These are phyloP conservation scores for Gnomoniopsis smithogilvyi DNA, from an alignment of 2,329 filamentous ascomycete genomes.

Conservation along the genomic window DNA sequence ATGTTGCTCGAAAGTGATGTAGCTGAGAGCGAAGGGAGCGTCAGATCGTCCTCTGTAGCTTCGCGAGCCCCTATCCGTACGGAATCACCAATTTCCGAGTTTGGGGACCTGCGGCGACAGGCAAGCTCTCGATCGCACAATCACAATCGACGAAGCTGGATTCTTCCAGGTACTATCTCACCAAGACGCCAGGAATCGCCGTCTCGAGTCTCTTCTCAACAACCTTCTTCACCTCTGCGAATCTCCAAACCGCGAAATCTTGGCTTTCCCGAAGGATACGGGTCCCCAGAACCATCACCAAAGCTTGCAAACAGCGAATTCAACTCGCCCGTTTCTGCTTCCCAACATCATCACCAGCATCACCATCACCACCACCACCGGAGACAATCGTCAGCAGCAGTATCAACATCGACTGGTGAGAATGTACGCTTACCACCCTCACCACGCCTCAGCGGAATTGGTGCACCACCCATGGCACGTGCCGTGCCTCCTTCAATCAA, in stretches of 20 bases:
- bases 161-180: conserved; percentile 74
- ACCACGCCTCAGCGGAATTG: conserved; percentile 73
- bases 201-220: conserved; percentile 57
- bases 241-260: conserved; percentile 75
- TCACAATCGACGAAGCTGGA: conserved; percentile 81
- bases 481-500: conserved; percentile 95
- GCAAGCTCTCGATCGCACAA: conserved; percentile 81
- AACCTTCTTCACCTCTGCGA: conserved; percentile 81
- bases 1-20: conserved; percentile 80
- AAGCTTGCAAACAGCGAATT: conserved; percentile 82
- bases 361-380: conserved; percentile 56
- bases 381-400: conserved; percentile 85
- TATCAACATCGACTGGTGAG: conserved; percentile 53
- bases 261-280: conserved; percentile 60
- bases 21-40: conserved; percentile 83
- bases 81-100: conserved; percentile 88
- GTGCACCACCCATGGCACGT: conserved; percentile 76
- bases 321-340: conserved; percentile 65
- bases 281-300: conserved; percentile 86
- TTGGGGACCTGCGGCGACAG: conserved; percentile 70
- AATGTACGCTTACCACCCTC: conserved; percentile 70
- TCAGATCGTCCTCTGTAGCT: conserved; percentile 73
- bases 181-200: conserved; percentile 87
- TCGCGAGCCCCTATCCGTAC: conserved; percentile 67
- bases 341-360: conserved; percentile 58